A percentile compares a stretch with the other conserved stretches of the same genome.
These are phyloP conservation scores for Cadophora sp. DNA, from an alignment of 2,329 filamentous ascomycete genomes.

Conservation along the genomic window DNA sequence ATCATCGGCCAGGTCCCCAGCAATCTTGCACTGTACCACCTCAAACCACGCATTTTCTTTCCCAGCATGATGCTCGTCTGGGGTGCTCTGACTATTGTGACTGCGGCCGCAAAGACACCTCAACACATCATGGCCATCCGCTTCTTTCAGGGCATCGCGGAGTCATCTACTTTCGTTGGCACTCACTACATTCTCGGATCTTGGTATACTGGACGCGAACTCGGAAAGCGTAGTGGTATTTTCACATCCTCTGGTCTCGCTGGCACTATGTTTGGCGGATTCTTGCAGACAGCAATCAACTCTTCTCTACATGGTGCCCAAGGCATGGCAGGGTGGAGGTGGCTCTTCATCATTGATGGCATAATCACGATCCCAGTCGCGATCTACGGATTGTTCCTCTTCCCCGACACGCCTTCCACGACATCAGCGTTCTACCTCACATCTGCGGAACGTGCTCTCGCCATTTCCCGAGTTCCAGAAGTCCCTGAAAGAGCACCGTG, in stretches of 20 bases:
- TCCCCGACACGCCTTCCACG: slow-evolving; percentile 52
- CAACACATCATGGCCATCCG: slow-evolving; percentile 65
- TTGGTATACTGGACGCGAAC: slow-evolving; percentile 66
- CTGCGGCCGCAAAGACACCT: slow-evolving; percentile 57
- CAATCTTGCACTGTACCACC: slow-evolving; percentile 67
- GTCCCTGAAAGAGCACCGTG: slow-evolving; percentile 50
- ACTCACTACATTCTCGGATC: slow-evolving; percentile 65
- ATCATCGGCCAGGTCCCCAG: slow-evolving; percentile 65
- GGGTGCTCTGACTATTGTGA: slow-evolving; percentile 68
- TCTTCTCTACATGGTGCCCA: slow-evolving; percentile 48
- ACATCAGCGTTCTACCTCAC: slow-evolving; percentile 51
- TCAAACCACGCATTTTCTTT: slow-evolving; percentile 69
- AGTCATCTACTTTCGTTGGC: slow-evolving; percentile 63
- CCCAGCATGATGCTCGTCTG: slow-evolving; percentile 69
- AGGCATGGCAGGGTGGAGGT: slow-evolving; percentile 58
- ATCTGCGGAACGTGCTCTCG: slow-evolving; percentile 49
- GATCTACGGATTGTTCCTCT: slow-evolving; percentile 57
- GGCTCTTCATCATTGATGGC: slow-evolving; percentile 59
- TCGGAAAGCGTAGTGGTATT: slow-evolving; percentile 66
- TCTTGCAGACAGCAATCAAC: slow-evolving; percentile 58
- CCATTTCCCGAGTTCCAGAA: slow-evolving; percentile 52
- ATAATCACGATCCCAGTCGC: slow-evolving; percentile 63
- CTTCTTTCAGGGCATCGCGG: slow-evolving; percentile 61
- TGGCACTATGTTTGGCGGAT: slow-evolving; percentile 67
- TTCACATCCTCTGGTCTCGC: slow-evolving; percentile 66